These are phyloP conservation scores for Penicillium janthinellum DNA, from an alignment of 2,329 filamentous ascomycete genomes.

Conservation along the genomic window DNA sequence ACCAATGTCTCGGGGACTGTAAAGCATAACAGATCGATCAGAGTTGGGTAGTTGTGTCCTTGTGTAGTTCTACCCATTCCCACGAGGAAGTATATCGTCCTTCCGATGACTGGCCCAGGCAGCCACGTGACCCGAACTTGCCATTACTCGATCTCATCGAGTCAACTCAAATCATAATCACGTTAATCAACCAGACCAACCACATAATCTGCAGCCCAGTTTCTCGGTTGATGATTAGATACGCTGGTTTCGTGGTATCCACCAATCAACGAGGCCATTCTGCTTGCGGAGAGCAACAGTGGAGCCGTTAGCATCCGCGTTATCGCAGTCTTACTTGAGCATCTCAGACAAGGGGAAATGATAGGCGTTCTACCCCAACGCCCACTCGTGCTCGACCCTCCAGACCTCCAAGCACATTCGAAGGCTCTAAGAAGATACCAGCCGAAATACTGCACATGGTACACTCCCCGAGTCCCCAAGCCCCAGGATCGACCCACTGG, in stretches of 20 bases:
- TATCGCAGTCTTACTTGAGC: constrained; percentile 27
- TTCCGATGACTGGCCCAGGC: neutral
- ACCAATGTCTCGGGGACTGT: no score
- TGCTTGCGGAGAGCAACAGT: constrained; percentile 26
- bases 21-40: no score
- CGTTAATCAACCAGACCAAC: neutral
- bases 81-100: no score
- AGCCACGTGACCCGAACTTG: constrained; percentile 15
- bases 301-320: constrained; percentile 18
- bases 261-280: constrained; percentile 15
- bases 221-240: constrained; percentile 24
- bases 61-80: no score
- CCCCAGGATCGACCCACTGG: constrained; percentile 12
- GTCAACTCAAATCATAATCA: constrained; percentile 23
- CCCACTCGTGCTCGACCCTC: constrained; percentile 14
- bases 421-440: neutral
- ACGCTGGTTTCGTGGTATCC: constrained; percentile 6
- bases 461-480: neutral
- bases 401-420: neutral
- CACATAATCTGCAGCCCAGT: constrained; percentile 7
- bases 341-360: constrained; percentile 23
- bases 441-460: constrained; percentile 6
- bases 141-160: constrained; percentile 42
- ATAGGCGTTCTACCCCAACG: constrained; percentile 13
- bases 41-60: no score